Base-by-base conservation (phyloP, 305 asterid species). In the Stenogyne calaminthoides region DNA sequence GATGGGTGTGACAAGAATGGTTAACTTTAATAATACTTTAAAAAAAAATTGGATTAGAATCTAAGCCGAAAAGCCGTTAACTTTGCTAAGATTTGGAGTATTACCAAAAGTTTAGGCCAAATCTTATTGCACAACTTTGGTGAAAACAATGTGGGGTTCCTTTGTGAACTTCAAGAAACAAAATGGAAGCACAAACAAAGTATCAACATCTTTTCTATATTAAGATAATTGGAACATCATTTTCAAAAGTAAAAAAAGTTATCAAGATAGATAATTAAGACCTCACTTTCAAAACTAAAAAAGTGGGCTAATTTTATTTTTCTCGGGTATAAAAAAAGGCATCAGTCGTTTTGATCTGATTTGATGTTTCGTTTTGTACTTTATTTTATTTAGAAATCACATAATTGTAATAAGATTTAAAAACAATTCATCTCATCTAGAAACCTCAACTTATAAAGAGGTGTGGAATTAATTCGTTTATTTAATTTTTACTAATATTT, bases 91-190 rank as follows among this genome's bases (percentile, higher is more conserved):
- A 62, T 72, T 69, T 44, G 51, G 77, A 59, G 67, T 69, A 44
- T 76, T 62, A 39, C 70, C 75, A 39, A 71, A 56, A 77, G 79
- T 62, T 14, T 67, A 64, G 76, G 80, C 77, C 83, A 78, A 69
- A 68, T 81, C 64, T 64, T 64, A 40, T 20, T 44, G 72, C 73
- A 51, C 27, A 62, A 61, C 19, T 61, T 83, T 74, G 87, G 78
- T 25, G 44, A 80, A 61, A 80, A 81, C 82, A 62, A 76, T 69
- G 83, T 73, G 73, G 67, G 51, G 4, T 40, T 58, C 9, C 80
- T 68, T 76, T 40, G 83, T 64, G 56, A 56, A 69, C 64, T 70
- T 78, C 75, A 64, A 40, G 7, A 64, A 61, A 54, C 73, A 58
- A 32, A 4, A 2, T 14, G 5, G 18, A 4, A 46, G n/a, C 52